These are phyloP conservation scores for Theobroma grandiflorum DNA, from an alignment of 441 rosid genomes.

Conservation along the genomic window DNA sequence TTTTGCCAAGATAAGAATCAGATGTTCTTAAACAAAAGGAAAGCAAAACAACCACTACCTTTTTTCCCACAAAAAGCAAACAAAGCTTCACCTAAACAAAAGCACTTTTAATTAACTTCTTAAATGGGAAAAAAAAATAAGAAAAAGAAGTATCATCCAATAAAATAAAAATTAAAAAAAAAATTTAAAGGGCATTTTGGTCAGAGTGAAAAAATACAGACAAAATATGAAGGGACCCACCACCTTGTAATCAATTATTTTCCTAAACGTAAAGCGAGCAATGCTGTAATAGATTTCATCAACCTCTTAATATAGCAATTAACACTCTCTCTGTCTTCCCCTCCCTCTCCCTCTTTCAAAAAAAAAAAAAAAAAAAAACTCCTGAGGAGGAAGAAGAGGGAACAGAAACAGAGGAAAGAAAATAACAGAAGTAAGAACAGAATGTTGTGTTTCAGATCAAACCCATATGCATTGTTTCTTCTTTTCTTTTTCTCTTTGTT, in stretches of 20 bases:
- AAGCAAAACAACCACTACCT: background rate
- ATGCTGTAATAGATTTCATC: background rate
- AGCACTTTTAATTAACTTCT: background rate
- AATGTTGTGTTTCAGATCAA: constrained; percentile 48
- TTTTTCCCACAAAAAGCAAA: background rate
- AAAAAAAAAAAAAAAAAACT: background rate
- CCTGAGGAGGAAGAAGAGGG: background rate
- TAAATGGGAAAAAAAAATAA: background rate
- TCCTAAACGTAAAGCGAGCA: background rate
- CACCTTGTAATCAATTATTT: background rate
- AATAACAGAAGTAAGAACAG: background rate
- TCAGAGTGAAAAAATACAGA: background rate
- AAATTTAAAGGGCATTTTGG: background rate
- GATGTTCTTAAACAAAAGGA: background rate
- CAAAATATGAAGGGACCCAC: constrained; percentile 13
- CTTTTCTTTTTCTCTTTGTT: constrained; percentile 34
- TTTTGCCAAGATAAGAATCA: background rate
- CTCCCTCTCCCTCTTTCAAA: constrained; percentile 18
- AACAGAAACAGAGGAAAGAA: background rate
- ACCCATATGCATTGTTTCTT: constrained; percentile 32
- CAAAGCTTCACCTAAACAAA: background rate
- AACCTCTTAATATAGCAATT: background rate
- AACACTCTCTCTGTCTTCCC: background rate
- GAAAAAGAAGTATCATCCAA: background rate
- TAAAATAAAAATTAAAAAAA: background rate